Evolutionary conservation across 371 early-diverging fungal species (phyloP).

Genomic region (Rhizomucor miehei): DNA sequence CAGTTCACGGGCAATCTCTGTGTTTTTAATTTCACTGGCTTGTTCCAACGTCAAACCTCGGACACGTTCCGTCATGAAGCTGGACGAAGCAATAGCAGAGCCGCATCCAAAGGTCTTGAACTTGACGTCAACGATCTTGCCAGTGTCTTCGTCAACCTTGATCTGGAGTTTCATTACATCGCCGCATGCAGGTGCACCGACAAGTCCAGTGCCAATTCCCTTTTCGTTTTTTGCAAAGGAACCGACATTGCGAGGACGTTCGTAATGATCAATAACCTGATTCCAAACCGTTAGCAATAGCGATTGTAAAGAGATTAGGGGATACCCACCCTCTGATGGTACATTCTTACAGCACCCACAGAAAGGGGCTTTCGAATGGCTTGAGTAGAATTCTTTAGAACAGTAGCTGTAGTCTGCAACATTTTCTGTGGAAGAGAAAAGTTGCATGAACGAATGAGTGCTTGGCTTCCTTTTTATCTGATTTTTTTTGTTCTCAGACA

Average conservation of each 20-base stretch:
- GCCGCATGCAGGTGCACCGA: slow-evolving; percentile 99
- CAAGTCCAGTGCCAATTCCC: slow-evolving; percentile 96
- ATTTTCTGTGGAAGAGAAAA: background rate
- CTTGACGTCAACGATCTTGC: slow-evolving; percentile 93
- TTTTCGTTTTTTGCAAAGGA: slow-evolving; percentile 82
- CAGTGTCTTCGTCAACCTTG: slow-evolving; percentile 85
- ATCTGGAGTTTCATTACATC: slow-evolving; percentile 99
- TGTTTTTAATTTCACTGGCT: slow-evolving; percentile 91
- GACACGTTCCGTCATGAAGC: slow-evolving; percentile 92
- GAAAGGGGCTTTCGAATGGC: background rate
- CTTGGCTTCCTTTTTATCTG: too few species aligned
- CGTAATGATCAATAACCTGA: slow-evolving; percentile 90
- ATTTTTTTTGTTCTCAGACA: too few species aligned
- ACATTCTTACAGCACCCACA: background rate
- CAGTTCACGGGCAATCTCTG: slow-evolving; percentile 96
- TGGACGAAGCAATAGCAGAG: slow-evolving; percentile 95
- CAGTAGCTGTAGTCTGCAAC: background rate
- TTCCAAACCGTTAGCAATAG: background rate
- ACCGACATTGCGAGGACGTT: slow-evolving; percentile 96
- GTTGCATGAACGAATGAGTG: background rate
- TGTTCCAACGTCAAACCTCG: slow-evolving; percentile 91
- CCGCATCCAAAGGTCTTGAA: slow-evolving; percentile 99
- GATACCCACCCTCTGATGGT: background rate
- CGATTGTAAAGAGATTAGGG: background rate
- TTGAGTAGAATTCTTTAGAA: background rate